These are phyloP conservation scores for Debaryomyces robertsiae DNA, from an alignment of 1,139 yeast genomes.

Conservation along the genomic window DNA sequence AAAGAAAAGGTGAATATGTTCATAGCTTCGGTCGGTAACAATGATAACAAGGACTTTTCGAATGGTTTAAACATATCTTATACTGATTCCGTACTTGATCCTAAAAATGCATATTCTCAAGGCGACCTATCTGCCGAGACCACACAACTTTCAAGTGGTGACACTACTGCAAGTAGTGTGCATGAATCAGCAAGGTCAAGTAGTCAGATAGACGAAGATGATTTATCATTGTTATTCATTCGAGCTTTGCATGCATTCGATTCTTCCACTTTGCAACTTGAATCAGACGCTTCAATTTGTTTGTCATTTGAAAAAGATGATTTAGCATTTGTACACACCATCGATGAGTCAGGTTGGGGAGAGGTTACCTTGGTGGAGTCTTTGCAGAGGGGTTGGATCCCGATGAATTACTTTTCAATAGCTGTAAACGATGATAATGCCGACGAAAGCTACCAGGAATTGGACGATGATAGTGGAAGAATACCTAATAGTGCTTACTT, in stretches of 20 bases:
- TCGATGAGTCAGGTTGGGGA: slow-evolving; percentile 97
- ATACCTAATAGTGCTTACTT: slow-evolving; percentile 50
- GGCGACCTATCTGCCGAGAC: slow-evolving; percentile 3
- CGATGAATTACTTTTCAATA: slow-evolving; percentile 81
- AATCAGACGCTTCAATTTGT: slow-evolving; percentile 76
- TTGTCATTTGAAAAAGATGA: slow-evolving; percentile 80
- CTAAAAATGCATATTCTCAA: slow-evolving; percentile 16
- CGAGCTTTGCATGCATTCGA: slow-evolving; percentile 81
- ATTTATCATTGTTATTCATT: slow-evolving; percentile 50
- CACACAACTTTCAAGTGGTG: slow-evolving; percentile 1
- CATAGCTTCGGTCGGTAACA: slow-evolving; percentile 14
- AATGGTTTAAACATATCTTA: slow-evolving; percentile 23
- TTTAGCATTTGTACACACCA: slow-evolving; percentile 81
- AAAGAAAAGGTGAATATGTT: slow-evolving; percentile 22
- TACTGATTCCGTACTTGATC: slow-evolving; percentile 23
- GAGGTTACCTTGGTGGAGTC: slow-evolving; percentile 80
- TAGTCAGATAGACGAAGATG: slow-evolving; percentile 32
- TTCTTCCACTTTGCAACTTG: slow-evolving; percentile 63
- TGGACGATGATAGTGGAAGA: slow-evolving; percentile 25
- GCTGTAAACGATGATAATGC: slow-evolving; percentile 48
- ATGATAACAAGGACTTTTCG: slow-evolving; percentile 14
- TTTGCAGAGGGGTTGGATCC: slow-evolving; percentile 92
- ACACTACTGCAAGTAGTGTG: slow-evolving; percentile 9
- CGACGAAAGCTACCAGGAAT: slow-evolving; percentile 21
- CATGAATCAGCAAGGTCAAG: slow-evolving; percentile 14